Evolutionary conservation across 2,329 filamentous ascomycete species (phyloP).

Genomic region (Aspergillus sergii): DNA sequence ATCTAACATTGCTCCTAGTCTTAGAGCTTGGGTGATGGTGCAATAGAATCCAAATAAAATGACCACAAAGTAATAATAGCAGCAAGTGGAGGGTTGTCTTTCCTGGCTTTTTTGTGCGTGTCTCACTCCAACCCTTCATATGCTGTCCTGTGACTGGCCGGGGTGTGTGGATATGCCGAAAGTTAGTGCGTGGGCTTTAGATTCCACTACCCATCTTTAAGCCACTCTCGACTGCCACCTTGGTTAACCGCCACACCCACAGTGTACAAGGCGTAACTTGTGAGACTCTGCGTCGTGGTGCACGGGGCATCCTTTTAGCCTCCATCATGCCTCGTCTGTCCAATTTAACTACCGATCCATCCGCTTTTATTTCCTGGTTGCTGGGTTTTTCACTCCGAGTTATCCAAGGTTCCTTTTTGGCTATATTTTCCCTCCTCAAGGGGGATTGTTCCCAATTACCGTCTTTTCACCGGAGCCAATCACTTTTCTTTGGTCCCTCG

Average conservation of each 20-base stretch:
- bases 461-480: neutral
- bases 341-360: neutral
- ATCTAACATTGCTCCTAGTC: neutral
- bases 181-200: constrained; percentile 4
- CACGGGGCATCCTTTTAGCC: constrained; percentile 4
- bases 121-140: constrained; percentile 1
- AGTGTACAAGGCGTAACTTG: neutral
- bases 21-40: neutral
- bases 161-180: neutral
- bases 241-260: neutral
- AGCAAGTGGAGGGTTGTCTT: constrained; percentile 4
- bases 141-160: neutral
- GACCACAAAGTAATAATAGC: neutral
- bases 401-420: neutral
- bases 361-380: neutral
- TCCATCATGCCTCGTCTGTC: neutral
- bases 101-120: neutral
- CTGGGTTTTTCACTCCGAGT: neutral
- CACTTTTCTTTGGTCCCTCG: neutral
- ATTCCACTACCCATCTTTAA: neutral
- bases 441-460: neutral
- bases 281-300: neutral
- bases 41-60: neutral
- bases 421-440: neutral
- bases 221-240: neutral